A percentile compares a stretch with the other conserved stretches of the same genome.
Conservation (phyloP, 2,329 filamentous ascomycete species). For the Cyclaneusma minus region DNA sequence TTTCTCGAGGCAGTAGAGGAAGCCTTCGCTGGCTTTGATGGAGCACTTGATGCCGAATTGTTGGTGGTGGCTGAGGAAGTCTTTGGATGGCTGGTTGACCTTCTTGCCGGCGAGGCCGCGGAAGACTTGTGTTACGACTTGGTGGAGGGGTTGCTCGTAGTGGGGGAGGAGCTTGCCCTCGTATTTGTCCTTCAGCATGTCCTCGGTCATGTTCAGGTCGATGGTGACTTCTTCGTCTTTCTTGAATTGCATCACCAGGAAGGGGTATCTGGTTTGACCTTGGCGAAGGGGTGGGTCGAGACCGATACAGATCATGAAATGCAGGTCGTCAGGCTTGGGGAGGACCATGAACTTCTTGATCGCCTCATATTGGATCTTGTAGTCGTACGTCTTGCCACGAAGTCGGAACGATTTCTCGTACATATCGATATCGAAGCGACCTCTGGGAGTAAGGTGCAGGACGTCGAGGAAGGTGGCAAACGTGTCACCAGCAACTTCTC, state of each 20-base stretch:
- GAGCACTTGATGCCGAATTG: slow-evolving; percentile 97
- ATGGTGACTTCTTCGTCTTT: slow-evolving; percentile 93
- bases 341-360: slow-evolving; percentile 99
- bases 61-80: slow-evolving; percentile 85
- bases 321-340: slow-evolving; percentile 95
- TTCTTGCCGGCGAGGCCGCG: slow-evolving; percentile 88
- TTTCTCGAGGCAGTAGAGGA: slow-evolving; percentile 93
- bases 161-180: slow-evolving; percentile 76
- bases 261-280: slow-evolving; percentile 94
- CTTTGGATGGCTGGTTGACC: slow-evolving; percentile 82
- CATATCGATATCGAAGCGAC: slow-evolving; percentile 99
- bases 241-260: slow-evolving; percentile 98
- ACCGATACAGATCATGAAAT: slow-evolving; percentile 87
- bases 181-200: slow-evolving; percentile 72
- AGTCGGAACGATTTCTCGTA: slow-evolving; percentile 96
- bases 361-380: slow-evolving; percentile 96
- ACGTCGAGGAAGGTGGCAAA: slow-evolving; percentile 96
- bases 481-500: slow-evolving; percentile 95
- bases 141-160: slow-evolving; percentile 87
- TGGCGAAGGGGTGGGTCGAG: slow-evolving; percentile 90
- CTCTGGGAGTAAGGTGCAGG: slow-evolving; percentile 92
- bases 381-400: slow-evolving; percentile 98
- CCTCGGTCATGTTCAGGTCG: slow-evolving; percentile 90
- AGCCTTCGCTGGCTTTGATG: slow-evolving; percentile 98
- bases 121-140: slow-evolving; percentile 92